A percentile compares a stretch with the other conserved stretches of the same genome.
Evolutionary conservation across 306 rosid genomes (phyloP).

Genomic region (Lablab purpureus): DNA sequence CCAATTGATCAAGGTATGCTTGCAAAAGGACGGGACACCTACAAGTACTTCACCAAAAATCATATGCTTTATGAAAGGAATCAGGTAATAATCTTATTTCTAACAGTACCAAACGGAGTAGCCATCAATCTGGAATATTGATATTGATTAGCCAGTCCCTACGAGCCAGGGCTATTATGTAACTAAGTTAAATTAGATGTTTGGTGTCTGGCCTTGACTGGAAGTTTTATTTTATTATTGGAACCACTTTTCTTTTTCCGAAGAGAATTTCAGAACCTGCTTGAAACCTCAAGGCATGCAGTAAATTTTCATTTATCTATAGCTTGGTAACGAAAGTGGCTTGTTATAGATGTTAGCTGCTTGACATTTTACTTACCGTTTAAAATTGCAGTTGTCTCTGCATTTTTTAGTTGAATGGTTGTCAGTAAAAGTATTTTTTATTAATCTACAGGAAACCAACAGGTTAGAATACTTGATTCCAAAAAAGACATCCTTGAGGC

Average conservation of each 20-base stretch:
- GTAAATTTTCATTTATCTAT: conserved; percentile 17
- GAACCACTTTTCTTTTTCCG: not conserved
- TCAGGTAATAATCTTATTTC: conserved; percentile 64
- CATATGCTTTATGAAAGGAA: conserved; percentile 93
- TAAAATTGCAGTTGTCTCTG: conserved; percentile 23
- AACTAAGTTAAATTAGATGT: conserved; percentile 8
- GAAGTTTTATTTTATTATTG: not conserved
- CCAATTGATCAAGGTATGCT: conserved; percentile 86
- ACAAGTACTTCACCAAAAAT: conserved; percentile 84
- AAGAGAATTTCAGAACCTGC: not conserved
- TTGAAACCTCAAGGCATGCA: conserved; percentile 10
- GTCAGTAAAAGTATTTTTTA: conserved; percentile 6
- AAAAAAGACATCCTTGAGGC: conserved; percentile 89
- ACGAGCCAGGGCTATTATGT: not conserved
- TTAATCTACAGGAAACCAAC: conserved; percentile 68
- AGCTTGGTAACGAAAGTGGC: not conserved
- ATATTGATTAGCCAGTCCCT: conserved; percentile 5
- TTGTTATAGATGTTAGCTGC: conserved; percentile 2
- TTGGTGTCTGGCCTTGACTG: not conserved
- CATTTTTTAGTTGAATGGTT: conserved; percentile 26
- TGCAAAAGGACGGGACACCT: conserved; percentile 85
- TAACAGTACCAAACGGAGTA: not conserved
- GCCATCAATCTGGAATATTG: conserved; percentile 29
- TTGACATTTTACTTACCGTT: conserved; percentile 6
- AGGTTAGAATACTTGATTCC: conserved; percentile 87